phyloP scores from a whole-genome alignment of 2,329 filamentous ascomycete species.

The Colletotrichum tamarilloi region DNA sequence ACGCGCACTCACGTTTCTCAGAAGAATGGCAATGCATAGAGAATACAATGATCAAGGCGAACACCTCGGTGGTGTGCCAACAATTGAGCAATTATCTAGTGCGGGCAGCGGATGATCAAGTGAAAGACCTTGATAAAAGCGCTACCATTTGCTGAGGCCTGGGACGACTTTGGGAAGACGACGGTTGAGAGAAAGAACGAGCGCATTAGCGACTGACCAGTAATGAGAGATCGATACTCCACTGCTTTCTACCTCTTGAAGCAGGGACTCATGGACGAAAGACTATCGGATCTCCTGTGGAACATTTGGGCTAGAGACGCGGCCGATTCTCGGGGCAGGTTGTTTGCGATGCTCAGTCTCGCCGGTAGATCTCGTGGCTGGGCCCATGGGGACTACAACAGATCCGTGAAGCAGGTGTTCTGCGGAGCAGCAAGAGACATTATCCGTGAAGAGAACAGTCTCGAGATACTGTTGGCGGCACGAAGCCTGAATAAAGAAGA shows the following conservation, averaged over 20 bases:
- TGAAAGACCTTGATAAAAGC: neutral
- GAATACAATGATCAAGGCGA: neutral
- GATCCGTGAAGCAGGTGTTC: neutral
- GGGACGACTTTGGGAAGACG: neutral
- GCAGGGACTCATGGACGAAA: neutral
- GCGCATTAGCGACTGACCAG: neutral
- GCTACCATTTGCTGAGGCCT: neutral
- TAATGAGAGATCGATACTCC: neutral
- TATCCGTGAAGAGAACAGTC: neutral
- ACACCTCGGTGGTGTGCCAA: neutral
- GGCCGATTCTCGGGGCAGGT: neutral
- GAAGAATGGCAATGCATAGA: neutral
- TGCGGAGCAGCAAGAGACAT: conserved; percentile 2
- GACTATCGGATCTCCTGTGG: conserved; percentile 3
- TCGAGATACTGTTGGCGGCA: conserved; percentile 4
- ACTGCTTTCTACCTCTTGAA: neutral
- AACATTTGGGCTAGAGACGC: conserved; percentile 4
- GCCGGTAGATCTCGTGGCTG: neutral
- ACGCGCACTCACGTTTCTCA: neutral
- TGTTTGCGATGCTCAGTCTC: neutral
- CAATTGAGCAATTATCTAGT: neutral
- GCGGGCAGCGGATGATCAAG: neutral
- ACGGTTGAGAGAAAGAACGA: neutral
- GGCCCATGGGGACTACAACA: neutral
- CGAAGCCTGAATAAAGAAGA: neutral